A percentile compares a stretch with the other conserved stretches of the same genome.
phyloP scores from a whole-genome alignment of 768 basidiomycete genomes.

The Leccinum ochraceum region DNA sequence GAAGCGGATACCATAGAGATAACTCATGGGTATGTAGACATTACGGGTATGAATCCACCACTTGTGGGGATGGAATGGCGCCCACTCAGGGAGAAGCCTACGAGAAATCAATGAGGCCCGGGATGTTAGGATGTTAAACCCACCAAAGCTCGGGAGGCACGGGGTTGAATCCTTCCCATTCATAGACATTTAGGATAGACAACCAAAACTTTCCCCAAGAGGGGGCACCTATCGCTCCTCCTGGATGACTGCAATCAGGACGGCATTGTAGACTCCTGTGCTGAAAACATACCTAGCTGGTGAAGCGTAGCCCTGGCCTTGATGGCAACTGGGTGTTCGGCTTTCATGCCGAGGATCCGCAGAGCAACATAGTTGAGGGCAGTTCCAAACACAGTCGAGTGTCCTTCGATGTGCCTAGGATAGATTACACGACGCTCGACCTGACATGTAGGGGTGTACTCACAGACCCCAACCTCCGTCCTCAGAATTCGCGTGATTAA shows the following conservation, averaged over 20 bases:
- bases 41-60: conserved; percentile 99
- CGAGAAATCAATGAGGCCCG: conserved; percentile 4
- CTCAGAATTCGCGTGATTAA: conserved; percentile 75
- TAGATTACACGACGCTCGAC: conserved; percentile 1
- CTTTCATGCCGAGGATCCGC: conserved; percentile 80
- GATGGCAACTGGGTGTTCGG: conserved; percentile 82
- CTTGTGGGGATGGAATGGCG: conserved; percentile 89
- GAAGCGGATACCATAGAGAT: conserved; percentile 71
- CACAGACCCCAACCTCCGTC: conserved; percentile 99
- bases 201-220: conserved; percentile 99
- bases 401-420: conserved; percentile 86
- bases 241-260: conserved; percentile 33
- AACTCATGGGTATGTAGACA: conserved; percentile 92
- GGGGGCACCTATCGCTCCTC: conserved; percentile 77
- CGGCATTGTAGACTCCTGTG: background rate
- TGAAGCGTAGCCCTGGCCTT: conserved; percentile 84
- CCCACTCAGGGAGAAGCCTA: conserved; percentile 89
- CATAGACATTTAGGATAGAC: conserved; percentile 87
- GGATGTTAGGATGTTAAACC: conserved; percentile 12
- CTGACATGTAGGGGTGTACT: conserved; percentile 30
- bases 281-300: conserved; percentile 58
- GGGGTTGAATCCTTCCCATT: conserved; percentile 93
- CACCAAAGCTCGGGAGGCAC: conserved; percentile 92
- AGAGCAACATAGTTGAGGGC: conserved; percentile 88
- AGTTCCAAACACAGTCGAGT: conserved; percentile 93